A percentile compares a stretch with the other conserved stretches of the same genome.
phyloP scores from a whole-genome alignment of 768 basidiomycete genomes.

The Lactarius vividus region DNA sequence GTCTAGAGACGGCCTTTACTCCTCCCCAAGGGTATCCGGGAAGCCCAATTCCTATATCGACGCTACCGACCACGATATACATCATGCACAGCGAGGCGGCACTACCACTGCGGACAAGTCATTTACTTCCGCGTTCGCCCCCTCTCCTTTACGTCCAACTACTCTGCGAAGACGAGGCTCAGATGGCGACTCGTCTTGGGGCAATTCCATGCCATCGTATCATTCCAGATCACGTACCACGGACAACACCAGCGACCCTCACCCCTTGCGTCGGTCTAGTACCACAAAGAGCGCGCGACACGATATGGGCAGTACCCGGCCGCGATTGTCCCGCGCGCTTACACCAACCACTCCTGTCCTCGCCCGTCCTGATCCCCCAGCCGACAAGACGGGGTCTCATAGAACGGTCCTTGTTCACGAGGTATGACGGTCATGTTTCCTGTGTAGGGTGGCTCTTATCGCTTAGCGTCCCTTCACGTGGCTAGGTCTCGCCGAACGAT shows the following conservation, averaged over 20 bases:
- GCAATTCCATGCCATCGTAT: not conserved
- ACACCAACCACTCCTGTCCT: conserved; percentile 13
- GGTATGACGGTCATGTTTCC: conserved; percentile 37
- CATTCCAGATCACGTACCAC: conserved; percentile 31
- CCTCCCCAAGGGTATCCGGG: not conserved
- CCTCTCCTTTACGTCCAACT: conserved; percentile 7
- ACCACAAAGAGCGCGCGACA: conserved; percentile 19
- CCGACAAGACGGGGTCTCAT: conserved; percentile 4
- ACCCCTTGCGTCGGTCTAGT: conserved; percentile 23
- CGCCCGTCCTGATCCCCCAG: not conserved
- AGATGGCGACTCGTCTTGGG: conserved; percentile 29
- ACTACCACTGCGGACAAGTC: conserved; percentile 6
- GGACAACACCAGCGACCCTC: conserved; percentile 26
- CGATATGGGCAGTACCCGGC: conserved; percentile 21
- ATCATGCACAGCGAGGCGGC: not conserved
- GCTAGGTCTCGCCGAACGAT: conserved; percentile 63
- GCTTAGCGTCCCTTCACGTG: not conserved
- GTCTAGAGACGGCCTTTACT: conserved; percentile 18
- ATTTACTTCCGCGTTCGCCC: conserved; percentile 27
- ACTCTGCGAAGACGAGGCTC: conserved; percentile 32
- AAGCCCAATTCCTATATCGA: conserved; percentile 4
- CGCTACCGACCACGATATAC: conserved; percentile 2
- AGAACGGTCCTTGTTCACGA: conserved; percentile 57
- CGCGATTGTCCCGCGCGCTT: conserved; percentile 22
- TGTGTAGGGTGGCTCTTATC: not conserved